Percentiles rank a stretch among this genome's conserved stretches.
Conservation (phyloP, 73 alveolate species). For the Effrenium voratum region DNA sequence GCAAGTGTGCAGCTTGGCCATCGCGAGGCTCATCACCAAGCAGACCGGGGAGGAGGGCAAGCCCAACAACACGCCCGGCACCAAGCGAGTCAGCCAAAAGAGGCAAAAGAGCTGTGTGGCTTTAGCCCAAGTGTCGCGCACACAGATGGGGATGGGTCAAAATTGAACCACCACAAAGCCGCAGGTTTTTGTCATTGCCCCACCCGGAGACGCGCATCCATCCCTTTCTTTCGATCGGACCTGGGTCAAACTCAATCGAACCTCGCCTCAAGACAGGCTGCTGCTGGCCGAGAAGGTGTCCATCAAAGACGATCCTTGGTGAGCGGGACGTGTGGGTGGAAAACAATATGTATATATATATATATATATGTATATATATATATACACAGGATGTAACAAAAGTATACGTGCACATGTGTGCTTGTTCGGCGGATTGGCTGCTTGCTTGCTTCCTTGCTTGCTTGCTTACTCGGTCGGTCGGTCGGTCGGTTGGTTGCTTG, state of each 20-base stretch:
- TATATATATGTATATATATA: no score
- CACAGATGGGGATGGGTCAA: neutral
- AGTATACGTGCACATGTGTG: no score
- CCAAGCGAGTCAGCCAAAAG: no score
- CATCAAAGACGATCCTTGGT: conserved; percentile 74
- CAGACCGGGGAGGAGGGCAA: conserved; percentile 97
- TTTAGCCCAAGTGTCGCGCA: neutral
- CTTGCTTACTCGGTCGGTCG: no score
- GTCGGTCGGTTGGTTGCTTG: no score
- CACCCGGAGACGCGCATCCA: neutral
- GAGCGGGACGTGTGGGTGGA: neutral
- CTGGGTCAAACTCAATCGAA: neutral
- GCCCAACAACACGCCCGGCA: conserved; percentile 95
- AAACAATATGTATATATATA: no score
- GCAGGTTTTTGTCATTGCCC: neutral
- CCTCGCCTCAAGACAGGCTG: conserved; percentile 21
- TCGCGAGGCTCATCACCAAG: conserved; percentile 96
- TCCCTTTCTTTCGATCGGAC: neutral
- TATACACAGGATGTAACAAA: no score
- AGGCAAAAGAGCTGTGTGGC: no score
- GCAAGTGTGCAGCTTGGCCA: no score
- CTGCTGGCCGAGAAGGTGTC: conserved; percentile 94
- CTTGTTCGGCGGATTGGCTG: no score
- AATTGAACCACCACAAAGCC: neutral
- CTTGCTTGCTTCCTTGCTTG: no score